Evolutionary conservation across 2,329 filamentous ascomycete genomes (phyloP), one percentile per base, ranked within the genome.

Genomic region (Talaromyces atroroseus): DNA sequence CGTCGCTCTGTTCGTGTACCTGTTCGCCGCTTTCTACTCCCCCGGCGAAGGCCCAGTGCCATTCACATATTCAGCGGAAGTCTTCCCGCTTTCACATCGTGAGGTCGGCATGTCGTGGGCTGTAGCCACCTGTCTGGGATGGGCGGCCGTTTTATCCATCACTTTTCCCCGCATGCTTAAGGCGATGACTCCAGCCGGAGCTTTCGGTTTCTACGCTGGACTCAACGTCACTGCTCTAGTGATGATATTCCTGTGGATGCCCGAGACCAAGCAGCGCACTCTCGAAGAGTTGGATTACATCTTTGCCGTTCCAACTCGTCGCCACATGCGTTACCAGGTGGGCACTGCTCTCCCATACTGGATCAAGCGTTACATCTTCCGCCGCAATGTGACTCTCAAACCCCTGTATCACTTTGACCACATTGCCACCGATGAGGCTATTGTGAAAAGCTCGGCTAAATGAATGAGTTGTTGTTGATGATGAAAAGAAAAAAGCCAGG

Each of bases 21-120:
- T 88, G 14, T 88, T 87, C 60, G 82, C 79, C 1, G 81, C 82
- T 6, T 84, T 84, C 64, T 86, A 86, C 71, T 84, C 82, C 0
- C 82, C 82, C 0, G 83, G 80, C 2, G 86, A 89, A 71, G 86
- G 84, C 0, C 74, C 75, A 2, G 76, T 79, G 1, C 75, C 77
- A 3, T 76, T 72, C 61, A 74, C 78, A n/a, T 82, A 82, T 65
- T 79, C 78, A 46, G 78, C 80, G 0, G 80, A 82, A 59, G 76
- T 78, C 0, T 82, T 82, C 60, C 80, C 80, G 0, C 68, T 82
- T 5, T 81, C 79, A 1, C 80, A 82, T 63, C 74, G 80, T 49
- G 79, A 58, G 34, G 20, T 58, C 29, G 70, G 80, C 65, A 69
- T 79, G 77, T 61, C 74, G 62, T 67, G 72, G 76, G 64, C 74